Percentiles rank a stretch among this genome's conserved stretches.
phyloP scores from a whole-genome alignment of 164 flowering plant genomes.

The Vitis rotundifolia region DNA sequence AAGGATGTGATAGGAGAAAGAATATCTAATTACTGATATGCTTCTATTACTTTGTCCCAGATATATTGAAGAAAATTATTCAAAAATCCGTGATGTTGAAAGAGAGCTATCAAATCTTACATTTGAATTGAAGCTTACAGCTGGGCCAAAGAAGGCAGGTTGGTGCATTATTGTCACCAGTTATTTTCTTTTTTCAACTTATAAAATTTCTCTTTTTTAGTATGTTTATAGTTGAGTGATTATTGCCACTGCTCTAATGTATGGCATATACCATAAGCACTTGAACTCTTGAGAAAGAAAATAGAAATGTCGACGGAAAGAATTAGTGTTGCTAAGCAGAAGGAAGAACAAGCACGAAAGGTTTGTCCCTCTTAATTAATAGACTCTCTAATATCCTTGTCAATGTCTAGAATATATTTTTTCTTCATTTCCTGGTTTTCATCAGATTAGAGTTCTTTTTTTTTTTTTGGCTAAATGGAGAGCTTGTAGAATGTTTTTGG shows the following conservation, averaged over 20 bases:
- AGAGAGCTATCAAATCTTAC: conserved; percentile 75
- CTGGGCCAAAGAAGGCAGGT: conserved; percentile 99
- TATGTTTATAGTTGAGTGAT: conserved; percentile 4
- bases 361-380: conserved; percentile 35
- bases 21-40: not conserved
- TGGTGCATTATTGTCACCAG: conserved; percentile 13
- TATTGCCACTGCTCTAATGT: conserved; percentile 12
- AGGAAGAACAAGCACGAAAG: conserved; percentile 88
- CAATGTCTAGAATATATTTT: not conserved
- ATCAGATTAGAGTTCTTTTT: not conserved
- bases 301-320: conserved; percentile 85
- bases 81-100: conserved; percentile 96
- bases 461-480: not conserved
- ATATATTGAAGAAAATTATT: conserved; percentile 90
- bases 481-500: conserved; percentile 1
- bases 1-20: too few species aligned
- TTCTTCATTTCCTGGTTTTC: not conserved
- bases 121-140: conserved; percentile 91
- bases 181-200: conserved; percentile 1
- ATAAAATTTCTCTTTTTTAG: not conserved
- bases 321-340: conserved; percentile 72
- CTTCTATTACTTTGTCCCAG: conserved; percentile 30
- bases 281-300: conserved; percentile 90
- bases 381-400: not conserved
- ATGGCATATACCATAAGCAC: conserved; percentile 48